Evolutionary conservation across 805 yeast genomes (phyloP).

Genomic region (Metschnikowia anglica): DNA sequence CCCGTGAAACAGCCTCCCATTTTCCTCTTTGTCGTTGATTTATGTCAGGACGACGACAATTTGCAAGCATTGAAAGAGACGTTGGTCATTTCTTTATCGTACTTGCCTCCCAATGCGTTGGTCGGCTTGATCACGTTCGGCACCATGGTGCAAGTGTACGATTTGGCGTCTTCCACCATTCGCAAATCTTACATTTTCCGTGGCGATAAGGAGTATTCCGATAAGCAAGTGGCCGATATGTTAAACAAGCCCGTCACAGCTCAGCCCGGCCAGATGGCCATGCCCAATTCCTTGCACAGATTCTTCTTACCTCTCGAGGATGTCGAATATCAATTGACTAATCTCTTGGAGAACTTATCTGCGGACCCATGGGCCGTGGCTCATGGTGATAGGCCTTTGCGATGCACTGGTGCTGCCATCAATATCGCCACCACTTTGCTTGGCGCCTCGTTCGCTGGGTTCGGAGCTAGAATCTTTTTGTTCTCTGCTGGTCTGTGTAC

Average conservation of each 20-base stretch:
- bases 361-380: slow-evolving; percentile 89
- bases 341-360: slow-evolving; percentile 71
- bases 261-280: slow-evolving; percentile 26
- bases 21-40: slow-evolving; percentile 80
- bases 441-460: slow-evolving; percentile 78
- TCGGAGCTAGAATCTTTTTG: slow-evolving; percentile 84
- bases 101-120: slow-evolving; percentile 86
- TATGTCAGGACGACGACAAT: slow-evolving; percentile 88
- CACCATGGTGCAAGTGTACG: slow-evolving; percentile 88
- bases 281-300: slow-evolving; percentile 45
- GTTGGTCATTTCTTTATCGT: slow-evolving; percentile 66
- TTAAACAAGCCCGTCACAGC: slow-evolving; percentile 37
- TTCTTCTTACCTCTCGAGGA: slow-evolving; percentile 72
- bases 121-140: slow-evolving; percentile 88
- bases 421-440: slow-evolving; percentile 78
- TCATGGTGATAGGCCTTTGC: slow-evolving; percentile 76
- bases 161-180: slow-evolving; percentile 62
- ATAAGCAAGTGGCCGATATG: slow-evolving; percentile 60
- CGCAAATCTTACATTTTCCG: slow-evolving; percentile 79
- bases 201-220: slow-evolving; percentile 83
- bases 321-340: slow-evolving; percentile 81
- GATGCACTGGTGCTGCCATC: slow-evolving; percentile 93
- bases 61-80: slow-evolving; percentile 80
- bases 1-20: slow-evolving; percentile 85
- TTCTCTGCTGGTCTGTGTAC: slow-evolving; percentile 97